Evolutionary conservation across 441 rosid genomes (phyloP), one percentile per base, ranked within the genome.

Genomic region (Syzygium malaccense): DNA sequence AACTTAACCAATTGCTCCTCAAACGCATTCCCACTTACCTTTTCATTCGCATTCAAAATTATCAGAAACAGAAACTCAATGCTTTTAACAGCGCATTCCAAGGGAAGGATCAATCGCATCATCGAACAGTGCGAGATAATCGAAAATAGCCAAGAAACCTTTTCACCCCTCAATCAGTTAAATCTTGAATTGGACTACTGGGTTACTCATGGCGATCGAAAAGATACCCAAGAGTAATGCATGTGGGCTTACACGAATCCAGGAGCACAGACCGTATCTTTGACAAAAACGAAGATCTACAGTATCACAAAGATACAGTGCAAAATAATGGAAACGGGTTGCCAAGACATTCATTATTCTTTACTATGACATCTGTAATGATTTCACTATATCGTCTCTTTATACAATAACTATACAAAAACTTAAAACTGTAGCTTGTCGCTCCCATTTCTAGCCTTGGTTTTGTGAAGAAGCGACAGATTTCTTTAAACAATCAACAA

Each of bases 401-500:
- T 71, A 71, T 71, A 11, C 80, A 71, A 71, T 71, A 33, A 71
- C 80, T 71, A 33, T 71, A 71, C 49, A 71, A 68, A 71, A 33
- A 28, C 49, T 11, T 71, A 33, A 71, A 71, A 19, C 11, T 37
- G 49, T 11, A 20, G 15, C 14, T 71, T 20, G 49, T 37, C 28
- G 49, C 80, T 71, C 28, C 49, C 80, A 8, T 20, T 89, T 88
- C 58, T 56, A 86, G 6, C 87, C 86, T 68, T 87, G 88, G 84
- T 87, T 87, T 89, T 56, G 87, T 33, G 94, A 79, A 57, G 93
- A 88, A 18, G 91, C 55, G 15, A 96, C 90, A 57, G 98, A 95
- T 92, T 93, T 96, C 92, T 92, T 94, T 88, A 96, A 62, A 91
- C 99, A 96, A 86, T 96, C 99, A 80, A 94, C 95, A 88, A 97